phyloP scores from a whole-genome alignment of 2,329 filamentous ascomycete genomes.

The Cladosporium sp. region DNA sequence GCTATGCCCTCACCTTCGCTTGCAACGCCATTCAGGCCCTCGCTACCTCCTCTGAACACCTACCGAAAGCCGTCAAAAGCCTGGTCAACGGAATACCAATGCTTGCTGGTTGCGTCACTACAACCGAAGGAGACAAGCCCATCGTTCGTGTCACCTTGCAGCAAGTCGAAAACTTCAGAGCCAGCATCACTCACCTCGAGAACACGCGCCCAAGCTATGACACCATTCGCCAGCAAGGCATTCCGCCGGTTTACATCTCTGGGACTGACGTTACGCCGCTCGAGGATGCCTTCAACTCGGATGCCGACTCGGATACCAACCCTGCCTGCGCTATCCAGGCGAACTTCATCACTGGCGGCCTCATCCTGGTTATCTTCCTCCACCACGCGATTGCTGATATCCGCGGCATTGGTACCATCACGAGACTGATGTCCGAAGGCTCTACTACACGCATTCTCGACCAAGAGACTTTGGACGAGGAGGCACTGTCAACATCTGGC shows the following conservation, averaged over 20 bases:
- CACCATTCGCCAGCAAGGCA: constrained; percentile 11
- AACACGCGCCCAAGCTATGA: constrained; percentile 6
- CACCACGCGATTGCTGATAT: constrained; percentile 21
- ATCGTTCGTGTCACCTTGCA: constrained; percentile 12
- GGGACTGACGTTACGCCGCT: constrained; percentile 16
- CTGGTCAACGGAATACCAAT: constrained; percentile 17
- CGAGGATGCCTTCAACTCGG: constrained; percentile 1
- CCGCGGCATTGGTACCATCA: constrained; percentile 15
- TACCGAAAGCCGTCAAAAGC: constrained; percentile 14
- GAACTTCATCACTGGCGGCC: constrained; percentile 20
- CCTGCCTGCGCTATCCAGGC: constrained; percentile 21
- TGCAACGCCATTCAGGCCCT: constrained; percentile 9
- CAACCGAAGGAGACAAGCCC: not conserved
- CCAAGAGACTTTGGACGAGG: constrained; percentile 14
- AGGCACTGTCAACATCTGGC: not conserved
- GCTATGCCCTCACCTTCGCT: constrained; percentile 21
- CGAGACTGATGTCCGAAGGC: constrained; percentile 18
- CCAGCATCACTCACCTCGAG: constrained; percentile 13
- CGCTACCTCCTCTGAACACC: constrained; percentile 1
- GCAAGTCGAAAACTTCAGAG: constrained; percentile 14
- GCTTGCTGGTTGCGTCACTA: constrained; percentile 10
- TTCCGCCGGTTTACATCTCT: constrained; percentile 16
- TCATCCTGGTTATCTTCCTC: constrained; percentile 20
- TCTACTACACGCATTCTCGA: constrained; percentile 4
- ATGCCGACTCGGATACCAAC: constrained; percentile 2